phyloP scores from a whole-genome alignment of 2,329 filamentous ascomycete species.

The Arthroderma sp. region DNA sequence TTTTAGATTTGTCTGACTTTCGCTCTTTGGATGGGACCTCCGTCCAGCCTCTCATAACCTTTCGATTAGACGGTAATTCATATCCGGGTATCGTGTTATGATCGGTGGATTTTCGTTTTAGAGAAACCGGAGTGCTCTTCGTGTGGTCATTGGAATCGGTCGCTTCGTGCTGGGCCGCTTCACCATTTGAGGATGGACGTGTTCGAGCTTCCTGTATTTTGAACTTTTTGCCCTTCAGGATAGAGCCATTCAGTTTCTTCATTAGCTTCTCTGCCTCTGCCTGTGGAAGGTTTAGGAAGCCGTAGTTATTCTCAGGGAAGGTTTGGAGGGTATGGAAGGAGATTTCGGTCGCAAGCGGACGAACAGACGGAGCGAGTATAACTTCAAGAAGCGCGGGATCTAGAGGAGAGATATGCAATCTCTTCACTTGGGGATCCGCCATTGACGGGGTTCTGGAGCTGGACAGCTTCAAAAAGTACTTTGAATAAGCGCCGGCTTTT shows the following conservation, averaged over 20 bases:
- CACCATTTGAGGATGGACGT: background rate
- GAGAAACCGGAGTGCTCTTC: conserved; percentile 32
- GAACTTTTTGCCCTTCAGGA: conserved; percentile 74
- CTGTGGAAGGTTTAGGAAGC: conserved; percentile 69
- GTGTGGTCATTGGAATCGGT: conserved; percentile 21
- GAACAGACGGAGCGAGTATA: conserved; percentile 56
- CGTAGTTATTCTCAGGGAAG: conserved; percentile 82
- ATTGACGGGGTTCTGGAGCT: conserved; percentile 13
- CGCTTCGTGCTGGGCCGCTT: conserved; percentile 1
- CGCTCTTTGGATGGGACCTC: conserved; percentile 39
- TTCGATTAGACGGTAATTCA: conserved; percentile 58
- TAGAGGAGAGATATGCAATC: conserved; percentile 82
- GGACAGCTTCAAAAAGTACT: background rate
- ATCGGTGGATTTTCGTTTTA: conserved; percentile 41
- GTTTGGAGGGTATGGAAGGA: conserved; percentile 80
- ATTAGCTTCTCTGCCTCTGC: conserved; percentile 81
- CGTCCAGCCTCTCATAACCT: conserved; percentile 83
- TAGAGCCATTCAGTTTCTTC: conserved; percentile 78
- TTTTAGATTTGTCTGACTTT: conserved; percentile 38
- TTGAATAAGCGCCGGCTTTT: background rate
- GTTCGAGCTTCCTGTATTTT: conserved; percentile 63
- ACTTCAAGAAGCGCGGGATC: conserved; percentile 59
- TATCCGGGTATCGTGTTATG: conserved; percentile 49
- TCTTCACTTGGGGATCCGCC: conserved; percentile 24
- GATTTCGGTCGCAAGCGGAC: conserved; percentile 57